Percentiles rank a stretch among this genome's conserved stretches.
Evolutionary conservation across 208 protist species (phyloP).

Genomic region (Leishmania turanica): DNA sequence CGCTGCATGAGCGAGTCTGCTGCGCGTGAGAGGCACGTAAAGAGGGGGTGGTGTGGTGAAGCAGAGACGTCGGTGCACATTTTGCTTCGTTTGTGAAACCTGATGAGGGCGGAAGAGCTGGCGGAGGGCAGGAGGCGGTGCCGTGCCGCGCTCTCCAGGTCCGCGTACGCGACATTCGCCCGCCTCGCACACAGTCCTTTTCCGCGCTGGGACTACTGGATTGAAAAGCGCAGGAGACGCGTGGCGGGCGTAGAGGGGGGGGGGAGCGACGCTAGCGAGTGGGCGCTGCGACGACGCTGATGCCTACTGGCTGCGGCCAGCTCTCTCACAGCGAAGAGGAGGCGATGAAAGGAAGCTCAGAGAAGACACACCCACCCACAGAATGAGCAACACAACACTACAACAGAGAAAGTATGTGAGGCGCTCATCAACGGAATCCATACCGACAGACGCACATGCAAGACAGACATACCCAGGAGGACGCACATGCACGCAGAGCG

Average conservation of each 20-base stretch:
- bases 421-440: neutral
- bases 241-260: neutral
- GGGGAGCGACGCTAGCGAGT: neutral
- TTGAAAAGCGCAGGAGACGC: neutral
- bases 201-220: neutral
- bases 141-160: neutral
- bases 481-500: neutral
- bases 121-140: neutral
- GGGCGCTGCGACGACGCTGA: neutral
- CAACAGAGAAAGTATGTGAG: neutral
- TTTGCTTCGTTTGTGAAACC: neutral
- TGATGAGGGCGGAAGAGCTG: neutral
- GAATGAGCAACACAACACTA: neutral
- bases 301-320: neutral
- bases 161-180: neutral
- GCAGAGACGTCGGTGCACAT: neutral
- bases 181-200: neutral
- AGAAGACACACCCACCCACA: neutral
- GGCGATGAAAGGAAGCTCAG: neutral
- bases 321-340: neutral
- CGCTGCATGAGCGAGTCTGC: neutral
- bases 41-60: neutral
- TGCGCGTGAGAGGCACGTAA: neutral
- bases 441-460: neutral
- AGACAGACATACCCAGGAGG: neutral